Percentiles rank a stretch among this genome's conserved stretches.
These are phyloP conservation scores for Chrysoporthe deuterocubensis DNA, from an alignment of 2,329 filamentous ascomycete species.

Conservation along the genomic window DNA sequence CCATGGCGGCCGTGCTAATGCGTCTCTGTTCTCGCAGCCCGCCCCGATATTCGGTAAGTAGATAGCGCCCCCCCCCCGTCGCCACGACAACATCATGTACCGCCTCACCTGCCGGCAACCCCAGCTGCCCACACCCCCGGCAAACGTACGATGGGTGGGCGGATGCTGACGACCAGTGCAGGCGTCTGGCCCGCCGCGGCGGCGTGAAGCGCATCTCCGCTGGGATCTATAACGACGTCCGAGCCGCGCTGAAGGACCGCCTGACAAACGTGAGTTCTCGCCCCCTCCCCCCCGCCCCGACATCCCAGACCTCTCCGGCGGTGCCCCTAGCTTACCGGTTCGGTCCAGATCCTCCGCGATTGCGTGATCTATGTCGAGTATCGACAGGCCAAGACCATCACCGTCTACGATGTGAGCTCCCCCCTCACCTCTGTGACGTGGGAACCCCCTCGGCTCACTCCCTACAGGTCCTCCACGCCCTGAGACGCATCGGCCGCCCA, in stretches of 20 bases:
- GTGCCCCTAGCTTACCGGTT: too few relatives aligned
- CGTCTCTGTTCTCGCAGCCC: constrained; percentile 14
- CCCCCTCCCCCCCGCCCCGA: neutral
- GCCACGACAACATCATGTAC: neutral
- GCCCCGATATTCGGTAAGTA: constrained; percentile 28
- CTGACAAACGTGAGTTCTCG: constrained; percentile 50
- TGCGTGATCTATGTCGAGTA: constrained; percentile 59
- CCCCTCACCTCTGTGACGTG: neutral
- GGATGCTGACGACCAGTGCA: constrained; percentile 34
- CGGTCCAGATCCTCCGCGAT: constrained; percentile 53
- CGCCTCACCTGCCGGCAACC: neutral
- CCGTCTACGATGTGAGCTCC: constrained; percentile 59
- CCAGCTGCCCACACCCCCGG: neutral
- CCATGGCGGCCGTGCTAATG: constrained; percentile 7
- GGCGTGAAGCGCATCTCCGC: constrained; percentile 76
- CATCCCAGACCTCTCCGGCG: too few relatives aligned
- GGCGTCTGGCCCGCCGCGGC: constrained; percentile 74
- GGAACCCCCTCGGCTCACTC: neutral
- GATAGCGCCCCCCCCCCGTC: constrained; percentile 3
- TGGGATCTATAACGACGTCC: constrained; percentile 65
- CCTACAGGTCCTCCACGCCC: constrained; percentile 56
- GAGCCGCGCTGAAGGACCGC: constrained; percentile 53
- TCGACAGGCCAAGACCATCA: constrained; percentile 63
- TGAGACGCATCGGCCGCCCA: constrained; percentile 53
- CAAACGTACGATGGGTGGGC: neutral